Percentiles rank a stretch among this genome's conserved stretches.
Evolutionary conservation across 495 filamentous ascomycete species (phyloP).

Genomic region (Penicillium cinerascens): DNA sequence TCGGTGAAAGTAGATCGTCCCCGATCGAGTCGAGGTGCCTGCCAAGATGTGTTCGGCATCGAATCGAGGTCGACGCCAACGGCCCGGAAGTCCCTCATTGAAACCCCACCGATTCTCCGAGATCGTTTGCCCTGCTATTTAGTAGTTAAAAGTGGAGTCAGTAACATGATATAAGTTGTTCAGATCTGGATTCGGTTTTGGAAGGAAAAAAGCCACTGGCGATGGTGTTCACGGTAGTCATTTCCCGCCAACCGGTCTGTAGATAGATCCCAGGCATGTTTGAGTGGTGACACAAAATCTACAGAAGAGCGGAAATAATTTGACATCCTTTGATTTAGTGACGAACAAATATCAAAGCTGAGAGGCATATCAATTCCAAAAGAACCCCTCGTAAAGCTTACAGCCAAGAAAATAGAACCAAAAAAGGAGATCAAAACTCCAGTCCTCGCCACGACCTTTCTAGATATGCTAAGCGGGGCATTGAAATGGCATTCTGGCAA

Average conservation of each 20-base stretch:
- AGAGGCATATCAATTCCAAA: not conserved
- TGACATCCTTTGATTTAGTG: too few relatives aligned
- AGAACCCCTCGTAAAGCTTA: not conserved
- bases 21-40: not conserved
- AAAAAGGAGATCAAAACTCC: conserved; percentile 8
- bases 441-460: conserved; percentile 7
- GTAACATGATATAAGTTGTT: not conserved
- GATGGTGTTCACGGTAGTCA: too few relatives aligned
- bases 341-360: not conserved
- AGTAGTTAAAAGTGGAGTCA: not conserved
- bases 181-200: not conserved
- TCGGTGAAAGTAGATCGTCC: not conserved
- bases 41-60: conserved; percentile 1
- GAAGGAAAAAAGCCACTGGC: not conserved
- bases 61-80: conserved; percentile 2
- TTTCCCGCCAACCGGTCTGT: too few relatives aligned
- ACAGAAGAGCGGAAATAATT: too few relatives aligned
- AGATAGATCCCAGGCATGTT: too few relatives aligned
- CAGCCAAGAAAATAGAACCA: not conserved
- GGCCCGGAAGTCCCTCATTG: conserved; percentile 3
- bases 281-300: too few relatives aligned
- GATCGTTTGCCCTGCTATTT: not conserved
- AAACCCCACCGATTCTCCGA: conserved; percentile 10
- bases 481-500: not conserved
- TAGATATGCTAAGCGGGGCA: conserved; percentile 13